phyloP scores from a whole-genome alignment of 2,329 filamentous ascomycete species.

The Cercospora zeina region DNA sequence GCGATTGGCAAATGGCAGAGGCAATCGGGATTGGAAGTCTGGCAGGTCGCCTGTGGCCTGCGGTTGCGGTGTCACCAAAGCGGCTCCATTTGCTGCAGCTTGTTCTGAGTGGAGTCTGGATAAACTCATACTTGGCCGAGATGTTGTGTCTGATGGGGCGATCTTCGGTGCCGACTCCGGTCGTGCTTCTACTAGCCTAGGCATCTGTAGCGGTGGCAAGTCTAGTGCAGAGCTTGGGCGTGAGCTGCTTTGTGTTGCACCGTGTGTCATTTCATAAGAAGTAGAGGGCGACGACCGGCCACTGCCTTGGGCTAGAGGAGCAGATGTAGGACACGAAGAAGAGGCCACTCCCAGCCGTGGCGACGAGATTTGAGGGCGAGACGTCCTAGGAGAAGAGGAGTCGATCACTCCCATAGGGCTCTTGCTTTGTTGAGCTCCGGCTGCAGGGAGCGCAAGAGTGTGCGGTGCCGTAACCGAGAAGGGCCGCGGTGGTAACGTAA shows the following conservation, averaged over 20 bases:
- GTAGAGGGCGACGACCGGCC: not conserved
- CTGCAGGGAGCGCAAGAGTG: not conserved
- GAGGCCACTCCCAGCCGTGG: not conserved
- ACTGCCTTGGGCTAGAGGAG: not conserved
- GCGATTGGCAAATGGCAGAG: not conserved
- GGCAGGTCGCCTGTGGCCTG: not conserved
- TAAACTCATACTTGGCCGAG: not conserved
- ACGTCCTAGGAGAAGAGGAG: not conserved
- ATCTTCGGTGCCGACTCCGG: not conserved
- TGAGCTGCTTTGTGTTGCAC: constrained; percentile 2
- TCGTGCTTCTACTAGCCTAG: constrained; percentile 7
- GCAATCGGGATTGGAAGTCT: not conserved
- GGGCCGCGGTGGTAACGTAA: not conserved
- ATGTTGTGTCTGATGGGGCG: not conserved
- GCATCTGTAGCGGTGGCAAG: constrained; percentile 15
- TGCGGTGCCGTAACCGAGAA: not conserved
- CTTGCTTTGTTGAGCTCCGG: not conserved
- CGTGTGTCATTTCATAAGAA: not conserved
- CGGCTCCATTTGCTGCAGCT: not conserved
- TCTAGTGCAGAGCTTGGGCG: constrained; percentile 23
- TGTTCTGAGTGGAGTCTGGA: not conserved
- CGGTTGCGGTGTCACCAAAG: not conserved
- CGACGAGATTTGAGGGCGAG: not conserved
- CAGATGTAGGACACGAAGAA: constrained; percentile 2
- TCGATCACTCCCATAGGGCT: not conserved